Evolutionary conservation across 805 yeast genomes (phyloP), one percentile per base, ranked within the genome.

Genomic region (Ogataea angusta): DNA sequence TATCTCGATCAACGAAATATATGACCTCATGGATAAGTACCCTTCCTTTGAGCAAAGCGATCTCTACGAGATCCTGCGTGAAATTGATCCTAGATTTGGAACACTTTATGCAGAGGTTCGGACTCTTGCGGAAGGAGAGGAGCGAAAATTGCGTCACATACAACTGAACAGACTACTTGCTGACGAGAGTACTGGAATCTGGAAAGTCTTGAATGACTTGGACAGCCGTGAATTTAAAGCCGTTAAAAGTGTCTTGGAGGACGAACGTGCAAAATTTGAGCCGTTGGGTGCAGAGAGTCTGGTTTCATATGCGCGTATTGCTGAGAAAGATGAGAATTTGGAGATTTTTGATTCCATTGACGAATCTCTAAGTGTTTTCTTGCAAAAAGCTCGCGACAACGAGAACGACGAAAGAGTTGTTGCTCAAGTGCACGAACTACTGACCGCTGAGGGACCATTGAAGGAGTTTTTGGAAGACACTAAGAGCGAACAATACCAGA

Each of bases 11-110:
- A 13, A 31, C 15, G 43, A 40, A 13, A 13, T 40, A 5, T 41
- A 17, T 27, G 26, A 33, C 6, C 10, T 26, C 2, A 12, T 36
- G 21, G 44, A 40, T 39, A 28, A 40, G 22, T 57, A 51, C 24
- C 50, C 49, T 15, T 36, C 47, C 10, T 40, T 57, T 5, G 47
- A 49, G 10, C 45, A 43, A 13, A 46, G 62, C 6, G 49, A 54
- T 34, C 41, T 60, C 26, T 54, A 38, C 29, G 36, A 46, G 17
- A 36, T 54, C 6, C 39, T 61, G 17, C 32, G 47, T n/a, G 48
- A 47, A 26, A 40, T 57, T 24, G 64, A 60, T 40, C 44, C 53
- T 10, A 32, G 33, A 28, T 58, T 60, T 47, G 52, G 58, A 1
- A 28, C 46, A 6, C 40, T 53, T 17, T 33, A 60, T 10, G 34